Percentiles rank a stretch among this genome's conserved stretches.
Evolutionary conservation across 495 filamentous ascomycete species (phyloP).

Genomic region (Rusavskia elegans): DNA sequence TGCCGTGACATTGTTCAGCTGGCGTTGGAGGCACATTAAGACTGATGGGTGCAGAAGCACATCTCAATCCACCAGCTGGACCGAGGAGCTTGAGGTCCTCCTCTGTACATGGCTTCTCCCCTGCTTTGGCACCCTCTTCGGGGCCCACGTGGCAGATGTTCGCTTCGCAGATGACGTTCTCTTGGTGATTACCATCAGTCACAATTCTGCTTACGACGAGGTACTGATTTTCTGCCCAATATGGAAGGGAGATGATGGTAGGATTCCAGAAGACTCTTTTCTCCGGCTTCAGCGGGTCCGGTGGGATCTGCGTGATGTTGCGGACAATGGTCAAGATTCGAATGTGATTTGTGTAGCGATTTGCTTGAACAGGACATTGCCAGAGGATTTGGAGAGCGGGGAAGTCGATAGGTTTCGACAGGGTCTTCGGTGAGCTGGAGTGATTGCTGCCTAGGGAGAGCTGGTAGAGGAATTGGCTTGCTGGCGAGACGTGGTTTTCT

Average conservation of each 20-base stretch:
- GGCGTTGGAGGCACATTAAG: conserved; percentile 24
- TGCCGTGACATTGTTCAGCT: conserved; percentile 23
- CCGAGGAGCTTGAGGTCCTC: conserved; percentile 19
- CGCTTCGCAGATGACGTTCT: conserved; percentile 25
- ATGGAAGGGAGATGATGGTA: conserved; percentile 22
- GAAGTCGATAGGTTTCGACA: conserved; percentile 9
- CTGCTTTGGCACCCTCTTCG: conserved; percentile 2
- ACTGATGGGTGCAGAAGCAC: conserved; percentile 15
- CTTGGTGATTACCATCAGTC: conserved; percentile 21
- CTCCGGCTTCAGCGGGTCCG: conserved; percentile 8
- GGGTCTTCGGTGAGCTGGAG: background rate
- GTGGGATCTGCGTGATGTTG: conserved; percentile 21
- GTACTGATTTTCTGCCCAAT: conserved; percentile 25
- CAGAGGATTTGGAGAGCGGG: conserved; percentile 15
- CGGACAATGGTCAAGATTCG: conserved; percentile 17
- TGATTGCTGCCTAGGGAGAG: background rate
- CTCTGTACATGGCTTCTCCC: conserved; percentile 17
- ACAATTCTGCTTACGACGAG: conserved; percentile 21
- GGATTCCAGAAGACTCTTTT: conserved; percentile 23
- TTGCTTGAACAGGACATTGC: conserved; percentile 15
- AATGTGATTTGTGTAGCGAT: conserved; percentile 19
- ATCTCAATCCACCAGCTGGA: conserved; percentile 19
- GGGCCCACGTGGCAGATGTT: conserved; percentile 18
- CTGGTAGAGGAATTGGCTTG: conserved; percentile 13
- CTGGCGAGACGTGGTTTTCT: conserved; percentile 12